Base-by-base conservation (phyloP, 169 alveolate species). In the Plasmodium berghei region DNA sequence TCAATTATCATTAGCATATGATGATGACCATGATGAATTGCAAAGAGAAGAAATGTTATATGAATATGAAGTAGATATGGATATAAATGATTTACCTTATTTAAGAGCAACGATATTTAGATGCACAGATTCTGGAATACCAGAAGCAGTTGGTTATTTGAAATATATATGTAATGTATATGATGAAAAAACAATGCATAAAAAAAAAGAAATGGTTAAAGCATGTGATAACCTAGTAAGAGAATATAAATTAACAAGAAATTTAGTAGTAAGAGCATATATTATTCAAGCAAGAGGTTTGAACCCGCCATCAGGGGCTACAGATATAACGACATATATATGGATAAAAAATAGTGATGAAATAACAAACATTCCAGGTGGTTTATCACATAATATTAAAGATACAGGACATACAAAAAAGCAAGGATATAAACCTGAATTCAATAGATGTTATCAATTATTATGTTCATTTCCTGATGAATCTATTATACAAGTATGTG, bases 391-490 rank as follows among this genome's bases (percentile, higher is more conserved):
- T 74, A 92, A 92, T 59, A 71, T 95, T 45, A 94, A 92, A 48
- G 97, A 96, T 69, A 93, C 95, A 6, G 95, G 96, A 40, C 93
- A 94, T 83, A 93, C 92, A 20, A 91, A 92, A 40, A 95, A 86
- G 42, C 96, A 94, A 73, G 97, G 97, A 6, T 94, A 94, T 54
- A 95, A 94, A 58, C 98, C 98, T 8, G 97, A 93, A 58, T 96
- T 93, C 90, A 96, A 96, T 85, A 91, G 92, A 61, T 96, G 97
- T 75, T 96, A 91, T 83, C 94, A 93, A 59, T 88, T 96, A 26
- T 95, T 96, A 54, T 96, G 98, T 83, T 90, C 96, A n/a, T 92
- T 96, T 8, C 98, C 98, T 6, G 97, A 95, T 54, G 95, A 95
- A 72, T 88, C 97, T 0, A 93, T 96, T 9, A 95, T 96, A n/a